These are phyloP conservation scores for thale cress (Arabidopsis thaliana) DNA, from an alignment of 345 rosid genomes.

Conservation along the genomic window DNA sequence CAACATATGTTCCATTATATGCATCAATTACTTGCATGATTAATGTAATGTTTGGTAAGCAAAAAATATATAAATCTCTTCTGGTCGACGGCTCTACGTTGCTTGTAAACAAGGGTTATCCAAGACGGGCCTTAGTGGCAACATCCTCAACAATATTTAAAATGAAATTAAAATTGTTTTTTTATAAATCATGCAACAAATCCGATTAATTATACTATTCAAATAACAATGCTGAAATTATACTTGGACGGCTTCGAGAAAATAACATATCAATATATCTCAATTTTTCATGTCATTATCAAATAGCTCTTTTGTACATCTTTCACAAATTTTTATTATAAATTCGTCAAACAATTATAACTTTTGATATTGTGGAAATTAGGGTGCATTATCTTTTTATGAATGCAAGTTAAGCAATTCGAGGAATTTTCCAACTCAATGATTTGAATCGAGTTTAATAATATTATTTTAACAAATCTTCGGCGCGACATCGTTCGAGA, in stretches of 20 bases:
- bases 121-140: slow-evolving; percentile 46
- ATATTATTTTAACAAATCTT: slow-evolving; percentile 9
- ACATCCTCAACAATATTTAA: slow-evolving; percentile 37
- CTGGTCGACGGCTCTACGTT: slow-evolving; percentile 31
- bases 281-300: slow-evolving; percentile 30
- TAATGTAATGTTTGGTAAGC: slow-evolving; percentile 37
- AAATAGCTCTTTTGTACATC: neutral
- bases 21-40: slow-evolving; percentile 43
- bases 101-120: slow-evolving; percentile 46
- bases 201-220: slow-evolving; percentile 9
- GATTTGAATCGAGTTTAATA: slow-evolving; percentile 25
- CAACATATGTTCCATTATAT: slow-evolving; percentile 35
- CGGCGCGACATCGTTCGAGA: slow-evolving; percentile 44
- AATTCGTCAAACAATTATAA: too few relatives aligned
- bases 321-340: too few relatives aligned
- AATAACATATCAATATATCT: slow-evolving; percentile 19
- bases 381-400: neutral
- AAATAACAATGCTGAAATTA: neutral
- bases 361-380: neutral
- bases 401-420: neutral
- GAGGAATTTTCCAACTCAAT: slow-evolving; percentile 25
- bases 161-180: neutral
- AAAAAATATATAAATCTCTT: neutral
- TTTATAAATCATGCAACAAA: slow-evolving; percentile 20
- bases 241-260: slow-evolving; percentile 35